Conservation (phyloP, 176 grass and related monocot species). For the Musa schizocarpa region DNA sequence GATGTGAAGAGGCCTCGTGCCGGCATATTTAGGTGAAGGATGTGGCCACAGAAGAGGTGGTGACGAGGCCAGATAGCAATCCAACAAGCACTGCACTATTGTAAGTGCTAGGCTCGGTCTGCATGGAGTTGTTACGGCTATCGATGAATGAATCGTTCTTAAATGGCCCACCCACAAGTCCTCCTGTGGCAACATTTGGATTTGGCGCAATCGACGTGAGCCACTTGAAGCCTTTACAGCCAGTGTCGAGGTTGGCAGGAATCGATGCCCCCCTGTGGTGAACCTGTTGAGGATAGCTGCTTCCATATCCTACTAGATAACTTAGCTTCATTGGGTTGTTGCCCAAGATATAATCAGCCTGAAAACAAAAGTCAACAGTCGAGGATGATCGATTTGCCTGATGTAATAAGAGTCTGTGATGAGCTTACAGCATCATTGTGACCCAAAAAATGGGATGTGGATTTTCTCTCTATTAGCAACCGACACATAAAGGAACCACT, state of each 20-base stretch:
- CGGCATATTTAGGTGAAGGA: constrained; percentile 20
- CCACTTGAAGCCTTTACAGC: constrained; percentile 55
- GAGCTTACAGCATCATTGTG: too few species aligned
- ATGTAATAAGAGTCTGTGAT: not conserved
- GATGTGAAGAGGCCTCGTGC: too few species aligned
- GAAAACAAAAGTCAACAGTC: not conserved
- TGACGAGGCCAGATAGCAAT: constrained; percentile 45
- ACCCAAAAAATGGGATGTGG: too few species aligned
- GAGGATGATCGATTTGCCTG: not conserved
- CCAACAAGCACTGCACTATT: constrained; percentile 57
- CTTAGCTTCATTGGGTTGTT: constrained; percentile 71
- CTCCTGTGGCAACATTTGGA: constrained; percentile 59
- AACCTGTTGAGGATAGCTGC: constrained; percentile 43
- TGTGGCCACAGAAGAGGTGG: constrained; percentile 29
- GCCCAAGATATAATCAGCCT: constrained; percentile 66
- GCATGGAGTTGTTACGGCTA: constrained; percentile 39
- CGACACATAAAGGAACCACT: too few species aligned
- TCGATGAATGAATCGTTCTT: constrained; percentile 59
- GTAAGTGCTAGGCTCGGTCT: constrained; percentile 58
- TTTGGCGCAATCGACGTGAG: constrained; percentile 33
- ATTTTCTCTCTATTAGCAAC: too few species aligned
- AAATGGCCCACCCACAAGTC: constrained; percentile 57
- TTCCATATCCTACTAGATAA: constrained; percentile 71
- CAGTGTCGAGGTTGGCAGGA: constrained; percentile 34
- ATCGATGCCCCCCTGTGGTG: constrained; percentile 84